Evolutionary conservation across 768 basidiomycete species (phyloP).

Genomic region (Gloeostereum incarnatum): DNA sequence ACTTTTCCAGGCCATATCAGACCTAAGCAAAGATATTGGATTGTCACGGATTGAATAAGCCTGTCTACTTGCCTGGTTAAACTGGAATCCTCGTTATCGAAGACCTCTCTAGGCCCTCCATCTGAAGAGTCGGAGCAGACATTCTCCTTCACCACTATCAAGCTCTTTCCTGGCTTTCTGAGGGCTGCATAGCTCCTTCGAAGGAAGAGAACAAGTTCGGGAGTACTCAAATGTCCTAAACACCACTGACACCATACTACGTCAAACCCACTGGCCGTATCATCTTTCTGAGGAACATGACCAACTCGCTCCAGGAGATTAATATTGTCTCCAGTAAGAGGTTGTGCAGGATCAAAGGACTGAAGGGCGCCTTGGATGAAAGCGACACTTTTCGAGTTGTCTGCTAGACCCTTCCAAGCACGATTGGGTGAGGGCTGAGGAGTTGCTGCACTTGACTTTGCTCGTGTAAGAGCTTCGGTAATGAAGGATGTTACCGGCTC

Average conservation of each 20-base stretch:
- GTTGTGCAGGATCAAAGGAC: conserved; percentile 60
- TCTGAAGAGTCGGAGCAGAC: conserved; percentile 51
- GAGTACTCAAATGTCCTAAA: conserved; percentile 75
- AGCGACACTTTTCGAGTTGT: conserved; percentile 59
- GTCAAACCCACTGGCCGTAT: conserved; percentile 66
- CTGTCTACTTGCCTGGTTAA: conserved; percentile 58
- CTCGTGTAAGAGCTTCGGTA: conserved; percentile 48
- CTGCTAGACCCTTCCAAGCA: conserved; percentile 61
- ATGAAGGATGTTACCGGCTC: conserved; percentile 84
- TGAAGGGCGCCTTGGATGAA: conserved; percentile 79
- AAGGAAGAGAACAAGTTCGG: conserved; percentile 73
- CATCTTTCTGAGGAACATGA: conserved; percentile 29
- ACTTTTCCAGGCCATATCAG: conserved; percentile 72
- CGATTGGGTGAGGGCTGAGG: conserved; percentile 13
- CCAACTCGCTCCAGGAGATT: conserved; percentile 61
- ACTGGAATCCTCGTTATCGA: conserved; percentile 86
- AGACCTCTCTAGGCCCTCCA: conserved; percentile 42
- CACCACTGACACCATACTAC: conserved; percentile 98
- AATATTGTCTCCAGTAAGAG: conserved; percentile 21
- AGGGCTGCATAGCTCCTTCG: conserved; percentile 52
- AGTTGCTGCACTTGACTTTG: conserved; percentile 20
- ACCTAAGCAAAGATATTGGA: too few relatives aligned
- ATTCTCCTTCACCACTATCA: conserved; percentile 93
- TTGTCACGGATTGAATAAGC: conserved; percentile 5
- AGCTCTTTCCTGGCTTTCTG: conserved; percentile 33